These are phyloP conservation scores for Leucosporidium scottii DNA, from an alignment of 768 basidiomycete genomes.

Conservation along the genomic window DNA sequence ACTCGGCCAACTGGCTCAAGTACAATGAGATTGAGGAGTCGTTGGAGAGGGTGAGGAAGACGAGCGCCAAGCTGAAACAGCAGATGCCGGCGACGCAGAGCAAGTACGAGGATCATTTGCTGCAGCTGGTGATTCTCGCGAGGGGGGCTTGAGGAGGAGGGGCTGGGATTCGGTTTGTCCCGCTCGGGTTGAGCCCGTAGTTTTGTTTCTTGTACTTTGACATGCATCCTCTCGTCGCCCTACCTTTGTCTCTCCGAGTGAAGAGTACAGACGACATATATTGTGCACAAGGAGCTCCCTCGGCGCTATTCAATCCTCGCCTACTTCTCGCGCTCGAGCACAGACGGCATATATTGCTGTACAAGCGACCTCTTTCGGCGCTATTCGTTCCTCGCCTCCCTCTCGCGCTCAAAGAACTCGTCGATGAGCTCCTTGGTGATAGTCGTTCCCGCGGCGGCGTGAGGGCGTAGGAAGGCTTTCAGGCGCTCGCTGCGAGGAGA, in stretches of 20 bases:
- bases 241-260: too few species aligned
- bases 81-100: not conserved
- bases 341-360: too few species aligned
- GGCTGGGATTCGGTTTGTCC: too few species aligned
- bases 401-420: constrained; percentile 29
- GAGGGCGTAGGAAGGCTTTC: constrained; percentile 30
- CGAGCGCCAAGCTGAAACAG: not conserved
- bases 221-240: too few species aligned
- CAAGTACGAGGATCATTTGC: not conserved
- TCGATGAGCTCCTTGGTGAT: constrained; percentile 32
- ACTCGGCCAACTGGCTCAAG: not conserved
- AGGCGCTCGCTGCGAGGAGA: constrained; percentile 24
- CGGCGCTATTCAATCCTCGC: not conserved
- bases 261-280: too few species aligned
- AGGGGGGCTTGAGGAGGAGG: not conserved
- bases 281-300: not conserved
- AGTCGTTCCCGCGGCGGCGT: constrained; percentile 27
- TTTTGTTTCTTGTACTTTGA: too few species aligned
- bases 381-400: constrained; percentile 3
- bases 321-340: constrained; percentile 22
- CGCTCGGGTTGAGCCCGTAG: too few species aligned
- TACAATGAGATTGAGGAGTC: not conserved
- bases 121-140: not conserved
- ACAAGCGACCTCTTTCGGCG: too few species aligned
- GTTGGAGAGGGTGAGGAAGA: not conserved